These are phyloP conservation scores for Trametopsis cervina DNA, from an alignment of 768 basidiomycete genomes.

Conservation along the genomic window DNA sequence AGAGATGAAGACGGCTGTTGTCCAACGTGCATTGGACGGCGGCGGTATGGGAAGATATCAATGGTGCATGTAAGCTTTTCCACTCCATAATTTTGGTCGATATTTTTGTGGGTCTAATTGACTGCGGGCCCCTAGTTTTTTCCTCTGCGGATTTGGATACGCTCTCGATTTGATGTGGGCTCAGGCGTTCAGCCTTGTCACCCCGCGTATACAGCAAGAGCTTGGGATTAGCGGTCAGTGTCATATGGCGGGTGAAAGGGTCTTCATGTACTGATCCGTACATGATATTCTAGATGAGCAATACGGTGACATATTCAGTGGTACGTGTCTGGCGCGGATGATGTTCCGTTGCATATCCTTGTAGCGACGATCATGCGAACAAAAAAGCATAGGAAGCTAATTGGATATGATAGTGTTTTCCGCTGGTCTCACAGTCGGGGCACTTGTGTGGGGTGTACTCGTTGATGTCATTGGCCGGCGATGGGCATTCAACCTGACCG, in stretches of 20 bases:
- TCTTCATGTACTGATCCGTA: too few relatives aligned
- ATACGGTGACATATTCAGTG: conserved; percentile 10
- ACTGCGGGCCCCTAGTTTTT: conserved; percentile 1
- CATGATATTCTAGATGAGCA: conserved; percentile 1
- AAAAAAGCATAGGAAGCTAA: too few relatives aligned
- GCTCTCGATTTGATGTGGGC: conserved; percentile 13
- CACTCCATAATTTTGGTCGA: not conserved
- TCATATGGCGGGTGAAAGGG: not conserved
- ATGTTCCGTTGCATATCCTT: too few relatives aligned
- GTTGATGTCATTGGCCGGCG: conserved; percentile 43
- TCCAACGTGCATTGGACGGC: conserved; percentile 10
- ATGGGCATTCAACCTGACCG: conserved; percentile 37
- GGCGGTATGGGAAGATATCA: conserved; percentile 9
- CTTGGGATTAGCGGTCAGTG: conserved; percentile 5
- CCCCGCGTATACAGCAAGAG: conserved; percentile 10
- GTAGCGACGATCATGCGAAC: not conserved
- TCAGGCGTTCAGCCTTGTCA: conserved; percentile 9
- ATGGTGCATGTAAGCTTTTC: conserved; percentile 9
- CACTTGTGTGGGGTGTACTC: conserved; percentile 41
- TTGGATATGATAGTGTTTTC: conserved; percentile 22
- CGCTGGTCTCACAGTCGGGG: conserved; percentile 42
- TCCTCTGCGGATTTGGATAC: conserved; percentile 11
- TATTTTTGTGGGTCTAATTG: not conserved
- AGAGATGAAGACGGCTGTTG: conserved; percentile 7
- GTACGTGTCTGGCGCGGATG: too few relatives aligned